Conservation (phyloP, 2,329 filamentous ascomycete genomes). For the Dactylellina cionopaga region DNA sequence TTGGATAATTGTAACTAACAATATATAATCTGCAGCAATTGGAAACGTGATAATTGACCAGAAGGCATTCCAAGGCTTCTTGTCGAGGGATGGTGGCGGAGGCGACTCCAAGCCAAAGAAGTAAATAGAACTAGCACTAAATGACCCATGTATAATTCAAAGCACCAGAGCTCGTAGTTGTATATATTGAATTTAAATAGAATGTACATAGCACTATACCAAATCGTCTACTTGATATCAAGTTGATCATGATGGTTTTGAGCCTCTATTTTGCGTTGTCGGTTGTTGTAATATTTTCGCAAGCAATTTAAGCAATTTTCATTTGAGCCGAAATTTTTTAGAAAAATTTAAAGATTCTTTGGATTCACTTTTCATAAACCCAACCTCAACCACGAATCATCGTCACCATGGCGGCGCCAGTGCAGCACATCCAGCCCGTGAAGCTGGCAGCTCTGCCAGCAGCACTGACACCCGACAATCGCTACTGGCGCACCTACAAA, state of each 20-base stretch:
- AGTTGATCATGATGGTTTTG: too few species aligned
- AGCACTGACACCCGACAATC: conserved; percentile 82
- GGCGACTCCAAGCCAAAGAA: conserved; percentile 38
- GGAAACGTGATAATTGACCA: conserved; percentile 97
- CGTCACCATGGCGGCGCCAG: conserved; percentile 79
- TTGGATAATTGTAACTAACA: background rate
- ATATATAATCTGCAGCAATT: conserved; percentile 59
- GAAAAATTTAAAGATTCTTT: conserved; percentile 24
- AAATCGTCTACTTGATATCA: too few species aligned
- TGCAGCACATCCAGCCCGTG: conserved; percentile 79
- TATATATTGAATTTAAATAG: too few species aligned
- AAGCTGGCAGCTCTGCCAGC: conserved; percentile 86
- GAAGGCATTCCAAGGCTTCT: conserved; percentile 91
- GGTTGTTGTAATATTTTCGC: conserved; percentile 37
- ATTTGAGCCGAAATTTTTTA: background rate
- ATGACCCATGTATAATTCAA: too few species aligned
- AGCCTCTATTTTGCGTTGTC: conserved; percentile 48
- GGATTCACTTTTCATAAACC: background rate
- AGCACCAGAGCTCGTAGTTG: too few species aligned
- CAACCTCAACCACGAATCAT: background rate
- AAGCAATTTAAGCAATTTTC: background rate
- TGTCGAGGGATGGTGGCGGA: conserved; percentile 76
- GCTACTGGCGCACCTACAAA: conserved; percentile 96
- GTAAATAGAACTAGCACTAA: background rate
- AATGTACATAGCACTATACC: too few species aligned